Evolutionary conservation across 2,329 filamentous ascomycete genomes (phyloP).

Genomic region (Davidsoniella eucalypti): DNA sequence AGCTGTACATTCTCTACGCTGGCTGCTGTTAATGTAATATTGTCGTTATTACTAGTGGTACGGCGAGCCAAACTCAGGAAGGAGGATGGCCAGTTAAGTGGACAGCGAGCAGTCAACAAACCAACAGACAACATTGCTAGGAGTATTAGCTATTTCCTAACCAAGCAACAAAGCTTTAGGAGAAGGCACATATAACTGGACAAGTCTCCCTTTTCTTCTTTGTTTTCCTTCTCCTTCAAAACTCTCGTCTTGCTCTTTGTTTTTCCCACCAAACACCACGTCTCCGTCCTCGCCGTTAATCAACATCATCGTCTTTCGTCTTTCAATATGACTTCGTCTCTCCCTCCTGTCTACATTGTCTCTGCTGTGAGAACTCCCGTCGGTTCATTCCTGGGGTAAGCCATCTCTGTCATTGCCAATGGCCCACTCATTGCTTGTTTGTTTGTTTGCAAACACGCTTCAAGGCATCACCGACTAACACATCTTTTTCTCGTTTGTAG

Average conservation of each 20-base stretch:
- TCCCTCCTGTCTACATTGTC: conserved; percentile 89
- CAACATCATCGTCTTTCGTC: neutral
- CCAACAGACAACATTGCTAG: conserved; percentile 1
- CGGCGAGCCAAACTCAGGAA: neutral
- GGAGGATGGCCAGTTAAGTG: neutral
- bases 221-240: conserved; percentile 10
- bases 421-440: conserved; percentile 2
- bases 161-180: neutral
- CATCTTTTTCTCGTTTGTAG: conserved; percentile 27
- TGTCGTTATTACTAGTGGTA: neutral
- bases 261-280: conserved; percentile 8
- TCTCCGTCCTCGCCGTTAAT: conserved; percentile 9
- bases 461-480: neutral
- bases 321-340: conserved; percentile 22
- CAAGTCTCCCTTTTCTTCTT: conserved; percentile 11
- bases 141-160: neutral
- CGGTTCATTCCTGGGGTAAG: conserved; percentile 83
- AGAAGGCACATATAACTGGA: conserved; percentile 6
- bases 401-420: conserved; percentile 9
- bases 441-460: neutral
- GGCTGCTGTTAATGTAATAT: too few relatives aligned
- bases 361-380: conserved; percentile 80
- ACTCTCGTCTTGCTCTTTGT: conserved; percentile 11
- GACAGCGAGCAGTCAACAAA: conserved; percentile 6
- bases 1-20: too few relatives aligned